Evolutionary conservation across 2,329 filamentous ascomycete genomes (phyloP).

Genomic region (Botrytis tulipae): DNA sequence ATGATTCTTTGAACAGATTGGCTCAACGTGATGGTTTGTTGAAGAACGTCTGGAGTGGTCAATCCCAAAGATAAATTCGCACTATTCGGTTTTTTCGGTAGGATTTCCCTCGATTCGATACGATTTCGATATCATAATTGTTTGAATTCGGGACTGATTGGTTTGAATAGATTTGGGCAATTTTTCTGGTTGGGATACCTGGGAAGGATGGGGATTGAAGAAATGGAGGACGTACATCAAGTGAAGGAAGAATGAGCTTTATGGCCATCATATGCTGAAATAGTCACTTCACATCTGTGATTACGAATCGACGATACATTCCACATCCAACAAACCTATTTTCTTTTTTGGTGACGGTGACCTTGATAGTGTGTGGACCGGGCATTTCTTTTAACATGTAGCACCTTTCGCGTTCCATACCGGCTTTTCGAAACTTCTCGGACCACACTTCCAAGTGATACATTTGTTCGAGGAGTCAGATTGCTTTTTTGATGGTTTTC

Average conservation of each 20-base stretch:
- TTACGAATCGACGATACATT: constrained; percentile 37
- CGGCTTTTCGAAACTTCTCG: constrained; percentile 40
- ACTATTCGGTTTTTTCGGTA: constrained; percentile 35
- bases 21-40: constrained; percentile 93
- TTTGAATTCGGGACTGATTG: constrained; percentile 9
- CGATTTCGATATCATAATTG: neutral
- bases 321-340: constrained; percentile 31
- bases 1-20: constrained; percentile 94
- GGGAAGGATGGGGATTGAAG: constrained; percentile 9
- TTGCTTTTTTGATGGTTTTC: constrained; percentile 36
- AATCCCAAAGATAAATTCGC: constrained; percentile 39
- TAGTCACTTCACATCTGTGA: constrained; percentile 36
- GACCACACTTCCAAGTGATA: constrained; percentile 37
- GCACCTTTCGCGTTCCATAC: constrained; percentile 9
- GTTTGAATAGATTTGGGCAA: constrained; percentile 21
- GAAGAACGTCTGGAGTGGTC: constrained; percentile 90
- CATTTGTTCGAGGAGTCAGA: constrained; percentile 38
- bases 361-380: neutral
- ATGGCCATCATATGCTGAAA: constrained; percentile 36
- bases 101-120: constrained; percentile 12
- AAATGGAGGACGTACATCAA: constrained; percentile 23
- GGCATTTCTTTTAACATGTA: constrained; percentile 21
- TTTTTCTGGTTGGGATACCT: constrained; percentile 18
- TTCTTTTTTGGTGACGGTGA: constrained; percentile 17
- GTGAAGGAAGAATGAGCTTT: constrained; percentile 28